Percentiles rank a stretch among this genome's conserved stretches.
These are phyloP conservation scores for Trichoderma sp. DNA, from an alignment of 2,329 filamentous ascomycete genomes.

Conservation along the genomic window DNA sequence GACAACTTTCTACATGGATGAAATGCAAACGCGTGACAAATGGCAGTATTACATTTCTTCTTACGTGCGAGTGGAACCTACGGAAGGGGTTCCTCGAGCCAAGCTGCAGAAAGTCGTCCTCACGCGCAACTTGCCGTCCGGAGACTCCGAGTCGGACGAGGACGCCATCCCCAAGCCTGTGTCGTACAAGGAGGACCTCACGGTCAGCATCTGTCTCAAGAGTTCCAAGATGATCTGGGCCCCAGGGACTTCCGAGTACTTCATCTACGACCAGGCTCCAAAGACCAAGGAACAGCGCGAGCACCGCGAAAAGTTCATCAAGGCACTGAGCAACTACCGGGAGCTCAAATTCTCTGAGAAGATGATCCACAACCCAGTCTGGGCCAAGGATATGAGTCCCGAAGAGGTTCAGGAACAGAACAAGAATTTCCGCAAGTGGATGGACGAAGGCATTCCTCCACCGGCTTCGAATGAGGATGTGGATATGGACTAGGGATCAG, in stretches of 20 bases:
- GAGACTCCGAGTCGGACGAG: slow-evolving; percentile 65
- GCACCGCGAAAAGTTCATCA: slow-evolving; percentile 54
- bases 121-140: slow-evolving; percentile 67
- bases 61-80: slow-evolving; percentile 85
- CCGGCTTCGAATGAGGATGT: slow-evolving; percentile 40
- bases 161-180: slow-evolving; percentile 63
- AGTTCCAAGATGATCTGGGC: slow-evolving; percentile 80
- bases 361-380: slow-evolving; percentile 77
- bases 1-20: slow-evolving; percentile 82
- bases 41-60: slow-evolving; percentile 98
- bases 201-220: slow-evolving; percentile 74
- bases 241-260: slow-evolving; percentile 69
- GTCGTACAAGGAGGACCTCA: slow-evolving; percentile 67
- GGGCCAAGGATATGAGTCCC: slow-evolving; percentile 77
- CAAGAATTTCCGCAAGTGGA: slow-evolving; percentile 61
- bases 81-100: slow-evolving; percentile 71
- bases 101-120: slow-evolving; percentile 70
- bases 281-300: slow-evolving; percentile 67
- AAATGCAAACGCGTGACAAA: slow-evolving; percentile 77
- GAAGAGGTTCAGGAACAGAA: slow-evolving; percentile 76
- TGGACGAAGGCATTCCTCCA: slow-evolving; percentile 51
- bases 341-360: slow-evolving; percentile 75
- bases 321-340: slow-evolving; percentile 61
- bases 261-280: slow-evolving; percentile 69
- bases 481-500: slow-evolving; percentile 38